A percentile compares a stretch with the other conserved stretches of the same genome.
These are phyloP conservation scores for Colletotrichum spaethianum DNA, from an alignment of 2,329 filamentous ascomycete species.

Conservation along the genomic window DNA sequence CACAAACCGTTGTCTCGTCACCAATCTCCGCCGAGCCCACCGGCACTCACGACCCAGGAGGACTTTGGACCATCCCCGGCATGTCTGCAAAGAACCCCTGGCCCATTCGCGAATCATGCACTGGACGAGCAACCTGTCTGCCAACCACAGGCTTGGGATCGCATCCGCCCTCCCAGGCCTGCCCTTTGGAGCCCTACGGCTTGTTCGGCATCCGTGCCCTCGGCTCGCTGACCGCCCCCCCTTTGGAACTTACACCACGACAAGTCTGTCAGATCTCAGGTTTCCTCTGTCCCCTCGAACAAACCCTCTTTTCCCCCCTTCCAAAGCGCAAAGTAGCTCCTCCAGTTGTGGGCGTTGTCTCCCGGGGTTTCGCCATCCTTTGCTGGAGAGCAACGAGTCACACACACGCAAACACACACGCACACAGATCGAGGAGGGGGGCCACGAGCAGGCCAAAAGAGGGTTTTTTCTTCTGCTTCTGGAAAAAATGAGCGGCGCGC, in stretches of 20 bases:
- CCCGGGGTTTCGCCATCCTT: background rate
- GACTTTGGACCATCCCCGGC: background rate
- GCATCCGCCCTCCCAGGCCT: background rate
- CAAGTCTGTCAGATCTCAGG: slow-evolving; percentile 9
- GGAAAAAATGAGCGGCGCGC: slow-evolving; percentile 27
- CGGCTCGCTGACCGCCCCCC: slow-evolving; percentile 5
- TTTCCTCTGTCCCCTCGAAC: background rate
- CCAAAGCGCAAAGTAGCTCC: background rate
- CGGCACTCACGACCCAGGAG: background rate
- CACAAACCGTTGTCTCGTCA: slow-evolving; percentile 9
- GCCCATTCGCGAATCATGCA: slow-evolving; percentile 2
- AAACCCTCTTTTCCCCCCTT: background rate
- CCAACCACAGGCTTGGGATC: background rate
- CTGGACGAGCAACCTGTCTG: background rate
- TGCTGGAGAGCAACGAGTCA: background rate
- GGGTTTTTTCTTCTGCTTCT: background rate
- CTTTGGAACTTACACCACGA: background rate
- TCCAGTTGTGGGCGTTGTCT: background rate
- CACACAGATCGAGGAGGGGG: background rate
- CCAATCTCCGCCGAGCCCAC: background rate
- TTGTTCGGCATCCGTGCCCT: slow-evolving; percentile 23
- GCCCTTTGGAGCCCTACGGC: background rate
- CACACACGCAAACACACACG: background rate
- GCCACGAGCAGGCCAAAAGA: no score
- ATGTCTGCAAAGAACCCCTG: background rate